phyloP scores from a whole-genome alignment of 73 alveolate species.

The Uronychia setigera region DNA sequence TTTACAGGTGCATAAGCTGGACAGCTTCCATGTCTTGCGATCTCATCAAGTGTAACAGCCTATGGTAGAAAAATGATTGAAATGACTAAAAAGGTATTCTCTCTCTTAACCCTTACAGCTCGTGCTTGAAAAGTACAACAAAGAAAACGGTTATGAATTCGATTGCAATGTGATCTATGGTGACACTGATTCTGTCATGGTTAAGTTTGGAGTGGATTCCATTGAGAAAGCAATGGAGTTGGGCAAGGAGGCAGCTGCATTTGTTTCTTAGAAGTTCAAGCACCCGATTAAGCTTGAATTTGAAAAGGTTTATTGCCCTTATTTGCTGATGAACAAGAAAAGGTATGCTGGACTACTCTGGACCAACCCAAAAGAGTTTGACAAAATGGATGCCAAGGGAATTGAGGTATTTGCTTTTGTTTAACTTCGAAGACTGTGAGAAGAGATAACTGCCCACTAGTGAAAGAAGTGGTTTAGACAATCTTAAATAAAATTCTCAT shows the following conservation, averaged over 20 bases:
- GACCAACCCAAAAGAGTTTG: constrained; percentile 96
- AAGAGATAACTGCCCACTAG: constrained; percentile 98
- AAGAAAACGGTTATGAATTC: constrained; percentile 88
- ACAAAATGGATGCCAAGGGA: constrained; percentile 78
- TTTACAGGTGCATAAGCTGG: constrained; percentile 99
- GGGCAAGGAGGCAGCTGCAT: constrained; percentile 97
- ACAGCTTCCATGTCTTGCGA: constrained; percentile 98
- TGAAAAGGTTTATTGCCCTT: constrained; percentile 99
- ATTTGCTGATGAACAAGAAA: constrained; percentile 97
- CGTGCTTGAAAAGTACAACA: constrained; percentile 80
- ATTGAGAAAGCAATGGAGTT: constrained; percentile 95
- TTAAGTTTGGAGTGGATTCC: constrained; percentile 94
- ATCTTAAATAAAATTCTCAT: constrained; percentile 80
- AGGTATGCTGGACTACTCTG: constrained; percentile 95
- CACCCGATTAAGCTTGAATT: constrained; percentile 99
- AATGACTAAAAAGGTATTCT: constrained; percentile 59
- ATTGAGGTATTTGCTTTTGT: not conserved
- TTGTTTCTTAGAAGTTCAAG: constrained; percentile 87
- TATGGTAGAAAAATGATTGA: constrained; percentile 90
- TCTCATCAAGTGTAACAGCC: constrained; percentile 95
- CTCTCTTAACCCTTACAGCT: constrained; percentile 8
- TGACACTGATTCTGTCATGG: constrained; percentile 99
- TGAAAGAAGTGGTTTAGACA: constrained; percentile 84
- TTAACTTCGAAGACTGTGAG: constrained; percentile 89
- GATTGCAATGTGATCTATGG: constrained; percentile 99